Conservation (phyloP, 2,329 filamentous ascomycete genomes). For the Neoascochyta sp. region DNA sequence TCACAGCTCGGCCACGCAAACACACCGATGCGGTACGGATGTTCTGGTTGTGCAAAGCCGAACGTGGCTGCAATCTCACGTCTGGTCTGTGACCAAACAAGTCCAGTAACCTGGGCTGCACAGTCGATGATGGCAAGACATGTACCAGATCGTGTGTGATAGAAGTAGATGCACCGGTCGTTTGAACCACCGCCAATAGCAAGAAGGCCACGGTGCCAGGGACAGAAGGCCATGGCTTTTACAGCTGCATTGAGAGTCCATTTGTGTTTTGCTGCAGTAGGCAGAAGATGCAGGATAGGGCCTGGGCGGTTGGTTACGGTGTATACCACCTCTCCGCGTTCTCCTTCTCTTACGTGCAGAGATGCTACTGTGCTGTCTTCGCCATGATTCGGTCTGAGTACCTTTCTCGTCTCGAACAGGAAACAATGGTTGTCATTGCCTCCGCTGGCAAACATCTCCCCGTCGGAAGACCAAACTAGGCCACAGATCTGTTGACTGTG, state of each 20-base stretch:
- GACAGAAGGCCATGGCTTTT: conserved; percentile 95
- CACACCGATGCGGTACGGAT: conserved; percentile 82
- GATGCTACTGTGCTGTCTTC: conserved; percentile 10
- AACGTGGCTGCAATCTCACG: conserved; percentile 91
- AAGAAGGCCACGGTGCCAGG: conserved; percentile 82
- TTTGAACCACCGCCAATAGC: conserved; percentile 92
- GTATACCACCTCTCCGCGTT: conserved; percentile 31
- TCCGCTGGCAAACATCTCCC: conserved; percentile 75
- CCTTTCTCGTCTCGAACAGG: conserved; percentile 67
- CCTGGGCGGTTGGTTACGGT: conserved; percentile 32
- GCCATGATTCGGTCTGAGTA: conserved; percentile 42
- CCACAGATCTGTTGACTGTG: conserved; percentile 92
- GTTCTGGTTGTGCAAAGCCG: conserved; percentile 86
- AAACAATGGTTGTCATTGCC: conserved; percentile 90
- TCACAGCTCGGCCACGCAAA: conserved; percentile 93
- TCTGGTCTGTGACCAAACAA: conserved; percentile 83
- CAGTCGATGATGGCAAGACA: conserved; percentile 88
- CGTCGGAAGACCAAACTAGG: conserved; percentile 78
- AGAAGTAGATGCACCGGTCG: conserved; percentile 95
- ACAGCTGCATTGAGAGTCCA: conserved; percentile 83
- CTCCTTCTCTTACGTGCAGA: conserved; percentile 24
- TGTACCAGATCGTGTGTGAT: conserved; percentile 77
- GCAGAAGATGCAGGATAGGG: conserved; percentile 46
- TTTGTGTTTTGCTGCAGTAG: conserved; percentile 62
- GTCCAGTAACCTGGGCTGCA: conserved; percentile 84